These are phyloP conservation scores for Metschnikowia koreensis DNA, from an alignment of 805 yeast genomes.

Conservation along the genomic window DNA sequence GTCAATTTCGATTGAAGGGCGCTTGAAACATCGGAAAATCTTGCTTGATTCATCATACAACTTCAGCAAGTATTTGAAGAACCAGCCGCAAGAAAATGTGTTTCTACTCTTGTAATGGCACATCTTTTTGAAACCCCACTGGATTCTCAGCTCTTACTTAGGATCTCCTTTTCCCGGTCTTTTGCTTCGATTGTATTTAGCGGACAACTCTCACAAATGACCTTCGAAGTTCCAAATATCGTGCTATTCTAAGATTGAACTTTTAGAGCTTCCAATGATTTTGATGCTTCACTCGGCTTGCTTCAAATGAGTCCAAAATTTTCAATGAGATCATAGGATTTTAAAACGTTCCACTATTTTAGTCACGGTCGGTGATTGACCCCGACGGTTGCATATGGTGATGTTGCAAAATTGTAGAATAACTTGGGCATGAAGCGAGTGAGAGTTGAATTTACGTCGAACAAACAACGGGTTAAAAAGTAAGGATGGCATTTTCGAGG, in stretches of 20 bases:
- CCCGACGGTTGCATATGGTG: neutral
- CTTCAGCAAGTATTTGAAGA: neutral
- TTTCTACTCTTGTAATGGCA: neutral
- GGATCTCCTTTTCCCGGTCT: neutral
- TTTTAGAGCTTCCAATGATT: neutral
- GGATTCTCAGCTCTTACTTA: neutral
- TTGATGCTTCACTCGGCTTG: neutral
- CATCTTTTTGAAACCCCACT: neutral
- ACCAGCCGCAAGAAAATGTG: neutral
- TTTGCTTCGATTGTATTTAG: neutral
- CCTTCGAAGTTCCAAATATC: neutral
- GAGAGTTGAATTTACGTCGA: neutral
- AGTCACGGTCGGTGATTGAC: neutral
- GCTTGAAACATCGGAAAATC: neutral
- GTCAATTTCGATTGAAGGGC: neutral
- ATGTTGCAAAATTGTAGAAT: neutral
- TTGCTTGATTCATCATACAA: neutral
- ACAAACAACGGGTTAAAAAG: neutral
- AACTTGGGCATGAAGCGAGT: neutral
- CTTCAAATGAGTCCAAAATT: neutral
- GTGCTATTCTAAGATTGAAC: neutral
- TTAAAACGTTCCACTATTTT: neutral
- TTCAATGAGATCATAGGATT: neutral
- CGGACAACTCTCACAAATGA: neutral
- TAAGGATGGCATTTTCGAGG: neutral